Conservation (phyloP, 306 rosid species). For the Sesbania bispinosa region DNA sequence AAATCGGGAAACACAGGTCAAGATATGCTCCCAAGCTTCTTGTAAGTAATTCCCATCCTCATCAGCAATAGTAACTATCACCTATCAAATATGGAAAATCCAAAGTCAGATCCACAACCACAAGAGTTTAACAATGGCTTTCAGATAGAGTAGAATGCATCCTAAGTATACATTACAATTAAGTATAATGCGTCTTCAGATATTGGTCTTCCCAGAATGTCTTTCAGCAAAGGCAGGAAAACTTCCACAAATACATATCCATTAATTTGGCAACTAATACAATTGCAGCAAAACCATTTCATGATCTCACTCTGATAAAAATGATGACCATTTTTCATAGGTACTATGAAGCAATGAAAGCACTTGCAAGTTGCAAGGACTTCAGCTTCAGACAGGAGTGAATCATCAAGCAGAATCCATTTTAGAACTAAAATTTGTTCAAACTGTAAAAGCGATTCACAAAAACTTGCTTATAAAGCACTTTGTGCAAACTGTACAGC, state of each 20-base stretch:
- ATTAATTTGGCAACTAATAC: background rate
- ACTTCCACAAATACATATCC: constrained; percentile 6
- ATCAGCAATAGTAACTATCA: constrained; percentile 88
- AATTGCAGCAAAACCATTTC: background rate
- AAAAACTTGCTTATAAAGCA: background rate
- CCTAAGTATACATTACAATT: background rate
- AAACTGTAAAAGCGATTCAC: background rate
- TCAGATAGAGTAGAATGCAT: background rate
- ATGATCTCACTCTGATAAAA: background rate
- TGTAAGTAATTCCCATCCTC: constrained; percentile 98
- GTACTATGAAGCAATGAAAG: background rate
- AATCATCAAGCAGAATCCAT: constrained; percentile 11
- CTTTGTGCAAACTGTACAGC: background rate
- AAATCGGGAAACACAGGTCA: constrained; percentile 98
- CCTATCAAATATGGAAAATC: constrained; percentile 50
- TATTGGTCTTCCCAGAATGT: background rate
- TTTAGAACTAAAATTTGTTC: constrained; percentile 4
- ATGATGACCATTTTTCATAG: background rate
- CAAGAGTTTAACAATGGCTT: constrained; percentile 13
- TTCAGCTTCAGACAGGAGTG: constrained; percentile 1
- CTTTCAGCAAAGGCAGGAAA: constrained; percentile 11
- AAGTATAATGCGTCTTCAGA: constrained; percentile 7
- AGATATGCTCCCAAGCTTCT: constrained; percentile 99
- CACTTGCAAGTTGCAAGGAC: background rate
- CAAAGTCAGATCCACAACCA: constrained; percentile 25